Evolutionary conservation across 192 early-diverging fungal species (phyloP).

Genomic region (Lobosporangium transversale): DNA sequence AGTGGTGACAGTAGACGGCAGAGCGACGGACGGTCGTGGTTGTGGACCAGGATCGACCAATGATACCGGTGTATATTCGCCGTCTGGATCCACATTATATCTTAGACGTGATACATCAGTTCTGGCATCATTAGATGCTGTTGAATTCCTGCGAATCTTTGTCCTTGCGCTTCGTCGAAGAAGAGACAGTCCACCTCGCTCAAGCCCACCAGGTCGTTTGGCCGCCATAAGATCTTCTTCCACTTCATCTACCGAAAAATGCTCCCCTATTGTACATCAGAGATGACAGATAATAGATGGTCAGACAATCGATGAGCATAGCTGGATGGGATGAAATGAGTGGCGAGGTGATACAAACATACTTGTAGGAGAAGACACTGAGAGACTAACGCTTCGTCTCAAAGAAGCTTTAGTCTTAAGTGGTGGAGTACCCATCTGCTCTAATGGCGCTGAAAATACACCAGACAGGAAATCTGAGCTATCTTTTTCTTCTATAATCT

Average conservation of each 20-base stretch:
- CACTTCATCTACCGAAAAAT: constrained; percentile 54
- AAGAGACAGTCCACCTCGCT: constrained; percentile 54
- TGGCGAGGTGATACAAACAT: constrained; percentile 1
- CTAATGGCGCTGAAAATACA: constrained; percentile 27
- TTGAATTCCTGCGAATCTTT: constrained; percentile 64
- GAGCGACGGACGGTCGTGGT: constrained; percentile 9
- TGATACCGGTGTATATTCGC: constrained; percentile 35
- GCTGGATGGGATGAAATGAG: background rate
- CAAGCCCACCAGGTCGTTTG: constrained; percentile 49
- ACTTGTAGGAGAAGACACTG: constrained; percentile 39
- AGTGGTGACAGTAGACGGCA: background rate
- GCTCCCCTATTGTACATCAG: too few species aligned
- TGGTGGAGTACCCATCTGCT: constrained; percentile 34
- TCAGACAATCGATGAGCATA: too few species aligned
- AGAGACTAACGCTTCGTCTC: constrained; percentile 45
- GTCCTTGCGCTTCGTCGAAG: constrained; percentile 60
- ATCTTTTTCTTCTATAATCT: constrained; percentile 11
- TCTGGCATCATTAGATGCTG: constrained; percentile 44
- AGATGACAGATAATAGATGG: too few species aligned
- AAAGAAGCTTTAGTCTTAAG: constrained; percentile 39
- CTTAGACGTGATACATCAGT: constrained; percentile 34
- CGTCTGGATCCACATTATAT: constrained; percentile 22
- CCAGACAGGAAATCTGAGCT: constrained; percentile 27
- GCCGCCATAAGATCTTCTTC: constrained; percentile 53
- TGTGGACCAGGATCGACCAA: constrained; percentile 42